Percentiles rank a stretch among this genome's conserved stretches.
Conservation (phyloP, 202 grass and related monocot species). For the Carex sylvatica region DNA sequence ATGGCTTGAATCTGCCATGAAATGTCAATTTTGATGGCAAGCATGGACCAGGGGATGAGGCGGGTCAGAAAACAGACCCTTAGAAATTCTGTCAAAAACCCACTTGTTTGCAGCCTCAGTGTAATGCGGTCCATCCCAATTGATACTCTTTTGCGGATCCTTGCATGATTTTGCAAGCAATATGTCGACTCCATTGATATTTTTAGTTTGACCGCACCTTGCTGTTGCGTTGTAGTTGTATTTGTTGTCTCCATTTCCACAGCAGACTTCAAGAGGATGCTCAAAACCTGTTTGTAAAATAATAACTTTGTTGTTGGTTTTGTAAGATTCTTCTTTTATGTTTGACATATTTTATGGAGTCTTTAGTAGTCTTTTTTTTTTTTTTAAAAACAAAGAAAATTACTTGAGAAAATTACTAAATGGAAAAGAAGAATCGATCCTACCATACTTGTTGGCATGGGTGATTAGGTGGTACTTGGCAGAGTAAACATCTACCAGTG, state of each 20-base stretch:
- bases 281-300: slow-evolving; percentile 35
- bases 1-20: neutral
- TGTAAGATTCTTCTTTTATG: neutral
- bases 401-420: neutral
- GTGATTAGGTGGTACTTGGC: slow-evolving; percentile 35
- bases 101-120: slow-evolving; percentile 43
- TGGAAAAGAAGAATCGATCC: neutral
- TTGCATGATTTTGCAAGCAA: slow-evolving; percentile 33
- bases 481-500: slow-evolving; percentile 36
- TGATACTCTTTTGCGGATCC: slow-evolving; percentile 31
- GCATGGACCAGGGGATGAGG: slow-evolving; percentile 12
- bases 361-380: neutral
- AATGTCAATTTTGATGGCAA: slow-evolving; percentile 16
- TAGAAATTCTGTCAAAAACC: slow-evolving; percentile 28
- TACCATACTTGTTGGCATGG: slow-evolving; percentile 29
- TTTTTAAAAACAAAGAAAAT: neutral
- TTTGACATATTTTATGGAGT: neutral
- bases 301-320: neutral
- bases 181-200: slow-evolving; percentile 23
- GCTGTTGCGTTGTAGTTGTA: slow-evolving; percentile 32
- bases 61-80: slow-evolving; percentile 32
- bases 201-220: slow-evolving; percentile 18
- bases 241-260: slow-evolving; percentile 33
- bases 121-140: slow-evolving; percentile 44
- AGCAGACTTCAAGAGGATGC: slow-evolving; percentile 33